phyloP scores from a whole-genome alignment of 805 yeast genomes.

The Metschnikowia similis region DNA sequence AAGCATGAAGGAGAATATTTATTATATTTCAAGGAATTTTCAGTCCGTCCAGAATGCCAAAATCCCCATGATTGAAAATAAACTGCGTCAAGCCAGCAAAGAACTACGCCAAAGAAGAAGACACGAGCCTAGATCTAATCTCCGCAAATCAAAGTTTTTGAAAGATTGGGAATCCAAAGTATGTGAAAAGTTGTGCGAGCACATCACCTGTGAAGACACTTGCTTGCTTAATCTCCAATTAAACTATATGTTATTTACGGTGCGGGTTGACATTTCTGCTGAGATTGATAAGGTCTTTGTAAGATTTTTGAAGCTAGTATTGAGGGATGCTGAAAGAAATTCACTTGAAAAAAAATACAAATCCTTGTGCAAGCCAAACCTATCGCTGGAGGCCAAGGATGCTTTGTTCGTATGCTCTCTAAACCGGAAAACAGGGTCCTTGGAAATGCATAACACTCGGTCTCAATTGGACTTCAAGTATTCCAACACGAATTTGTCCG shows the following conservation, averaged over 20 bases:
- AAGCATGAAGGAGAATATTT: slow-evolving; percentile 18
- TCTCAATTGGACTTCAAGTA: slow-evolving; percentile 22
- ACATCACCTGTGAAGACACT: slow-evolving; percentile 22
- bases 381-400: not conserved
- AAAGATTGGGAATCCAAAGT: slow-evolving; percentile 31
- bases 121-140: slow-evolving; percentile 2
- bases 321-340: slow-evolving; percentile 1
- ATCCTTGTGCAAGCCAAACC: slow-evolving; percentile 1
- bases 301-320: slow-evolving; percentile 3
- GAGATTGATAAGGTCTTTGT: slow-evolving; percentile 18
- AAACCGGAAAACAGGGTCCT: slow-evolving; percentile 32
- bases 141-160: slow-evolving; percentile 15
- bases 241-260: slow-evolving; percentile 34
- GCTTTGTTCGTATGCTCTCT: slow-evolving; percentile 30
- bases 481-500: slow-evolving; percentile 1
- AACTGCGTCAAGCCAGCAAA: not conserved
- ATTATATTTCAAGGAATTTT: slow-evolving; percentile 20
- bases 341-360: slow-evolving; percentile 5
- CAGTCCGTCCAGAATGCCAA: slow-evolving; percentile 11
- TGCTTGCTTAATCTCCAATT: slow-evolving; percentile 34
- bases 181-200: slow-evolving; percentile 23
- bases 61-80: slow-evolving; percentile 11
- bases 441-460: slow-evolving; percentile 33
- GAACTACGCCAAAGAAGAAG: not conserved
- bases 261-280: slow-evolving; percentile 26